A percentile compares a stretch with the other conserved stretches of the same genome.
phyloP scores from a whole-genome alignment of 495 filamentous ascomycete species.

The Aspergillus bertholletiae region DNA sequence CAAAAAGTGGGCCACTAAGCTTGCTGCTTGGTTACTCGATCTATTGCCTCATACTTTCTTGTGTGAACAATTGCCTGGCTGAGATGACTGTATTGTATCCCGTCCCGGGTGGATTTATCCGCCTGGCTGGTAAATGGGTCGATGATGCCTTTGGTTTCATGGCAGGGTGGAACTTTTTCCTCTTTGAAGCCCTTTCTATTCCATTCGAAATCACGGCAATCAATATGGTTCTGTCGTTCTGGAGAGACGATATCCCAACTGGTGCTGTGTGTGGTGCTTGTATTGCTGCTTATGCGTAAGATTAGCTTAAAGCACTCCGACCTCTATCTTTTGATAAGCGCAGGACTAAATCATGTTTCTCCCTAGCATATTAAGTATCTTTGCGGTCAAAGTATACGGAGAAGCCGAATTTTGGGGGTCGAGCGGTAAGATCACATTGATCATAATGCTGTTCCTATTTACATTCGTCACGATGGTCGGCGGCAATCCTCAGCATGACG shows the following conservation, averaged over 20 bases:
- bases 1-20: too few species aligned
- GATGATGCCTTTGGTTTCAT: constrained; percentile 51
- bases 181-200: constrained; percentile 58
- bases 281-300: constrained; percentile 37
- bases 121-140: constrained; percentile 44
- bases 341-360: too few species aligned
- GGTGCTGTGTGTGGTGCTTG: constrained; percentile 53
- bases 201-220: constrained; percentile 71
- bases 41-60: constrained; percentile 26
- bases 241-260: constrained; percentile 60
- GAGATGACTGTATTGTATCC: constrained; percentile 51
- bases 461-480: constrained; percentile 62
- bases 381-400: too few species aligned
- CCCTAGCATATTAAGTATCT: too few species aligned
- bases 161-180: constrained; percentile 59
- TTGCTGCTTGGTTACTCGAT: constrained; percentile 9
- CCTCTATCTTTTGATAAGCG: too few species aligned
- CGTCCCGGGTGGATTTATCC: constrained; percentile 50
- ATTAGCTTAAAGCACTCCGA: too few species aligned
- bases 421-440: constrained; percentile 62
- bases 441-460: constrained; percentile 48
- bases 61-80: constrained; percentile 32
- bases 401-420: too few species aligned
- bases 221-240: constrained; percentile 63
- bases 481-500: constrained; percentile 64